A percentile compares a stretch with the other conserved stretches of the same genome.
Conservation (phyloP, 2,329 filamentous ascomycete genomes). For the Zymoseptoria pseudotritici region DNA sequence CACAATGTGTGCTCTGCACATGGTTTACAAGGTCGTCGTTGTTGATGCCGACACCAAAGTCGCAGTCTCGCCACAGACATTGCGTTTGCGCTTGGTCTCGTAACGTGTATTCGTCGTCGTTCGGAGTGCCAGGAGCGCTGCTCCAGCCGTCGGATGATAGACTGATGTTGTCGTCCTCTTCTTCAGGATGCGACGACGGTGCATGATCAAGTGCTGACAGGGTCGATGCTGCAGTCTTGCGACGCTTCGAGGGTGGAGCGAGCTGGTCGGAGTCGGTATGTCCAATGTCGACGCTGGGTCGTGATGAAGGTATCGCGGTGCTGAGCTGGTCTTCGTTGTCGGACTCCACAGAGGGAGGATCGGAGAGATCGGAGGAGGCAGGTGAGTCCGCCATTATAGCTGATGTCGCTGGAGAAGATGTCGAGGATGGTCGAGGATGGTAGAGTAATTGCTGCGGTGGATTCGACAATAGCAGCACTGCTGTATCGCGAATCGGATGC, state of each 20-base stretch:
- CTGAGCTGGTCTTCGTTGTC: conserved; percentile 49
- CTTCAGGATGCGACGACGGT: conserved; percentile 30
- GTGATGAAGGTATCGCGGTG: conserved; percentile 41
- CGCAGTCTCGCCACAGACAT: conserved; percentile 46
- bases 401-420: background rate
- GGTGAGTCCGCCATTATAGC: conserved; percentile 45
- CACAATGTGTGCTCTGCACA: conserved; percentile 83
- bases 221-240: conserved; percentile 27
- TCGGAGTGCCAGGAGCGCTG: conserved; percentile 53
- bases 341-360: conserved; percentile 56
- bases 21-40: conserved; percentile 47
- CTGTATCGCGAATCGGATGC: background rate
- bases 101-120: conserved; percentile 36
- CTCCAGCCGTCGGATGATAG: conserved; percentile 85
- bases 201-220: conserved; percentile 20
- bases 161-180: conserved; percentile 48
- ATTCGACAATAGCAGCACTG: background rate
- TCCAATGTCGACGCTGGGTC: conserved; percentile 37
- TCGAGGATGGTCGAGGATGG: background rate
- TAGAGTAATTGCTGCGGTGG: background rate
- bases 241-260: conserved; percentile 32
- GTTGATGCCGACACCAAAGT: conserved; percentile 42
- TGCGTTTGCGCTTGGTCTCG: conserved; percentile 36
- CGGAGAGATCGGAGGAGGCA: conserved; percentile 54
- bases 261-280: conserved; percentile 24